phyloP scores from a whole-genome alignment of 208 protist genomes.

The Acanthamoeba lenticulata region DNA sequence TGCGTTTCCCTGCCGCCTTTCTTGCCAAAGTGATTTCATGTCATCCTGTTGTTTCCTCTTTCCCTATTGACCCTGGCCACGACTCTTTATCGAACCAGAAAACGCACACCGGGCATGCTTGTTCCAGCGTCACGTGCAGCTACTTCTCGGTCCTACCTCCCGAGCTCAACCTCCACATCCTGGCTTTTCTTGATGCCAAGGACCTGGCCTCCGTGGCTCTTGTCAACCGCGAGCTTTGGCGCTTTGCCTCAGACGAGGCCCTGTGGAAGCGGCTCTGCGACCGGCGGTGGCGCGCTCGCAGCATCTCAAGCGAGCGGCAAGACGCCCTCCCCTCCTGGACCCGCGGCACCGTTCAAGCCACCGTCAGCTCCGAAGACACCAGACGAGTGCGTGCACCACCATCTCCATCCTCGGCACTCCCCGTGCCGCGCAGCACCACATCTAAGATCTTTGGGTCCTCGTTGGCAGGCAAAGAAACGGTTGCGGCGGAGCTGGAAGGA shows the following conservation, averaged over 20 bases:
- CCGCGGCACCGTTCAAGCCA: not conserved
- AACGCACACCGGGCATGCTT: slow-evolving; percentile 20
- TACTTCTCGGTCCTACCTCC: slow-evolving; percentile 51
- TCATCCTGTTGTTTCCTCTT: not conserved
- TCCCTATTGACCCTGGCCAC: not conserved
- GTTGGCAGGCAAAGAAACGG: slow-evolving; percentile 23
- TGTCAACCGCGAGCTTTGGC: slow-evolving; percentile 16
- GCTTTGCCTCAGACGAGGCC: slow-evolving; percentile 25
- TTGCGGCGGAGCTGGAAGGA: slow-evolving; percentile 36
- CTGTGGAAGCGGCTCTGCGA: slow-evolving; percentile 49
- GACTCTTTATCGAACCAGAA: not conserved
- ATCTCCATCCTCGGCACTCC: not conserved
- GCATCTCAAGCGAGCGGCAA: not conserved
- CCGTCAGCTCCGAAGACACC: not conserved
- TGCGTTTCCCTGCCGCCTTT: not conserved
- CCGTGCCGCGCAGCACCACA: not conserved
- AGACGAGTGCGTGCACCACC: not conserved
- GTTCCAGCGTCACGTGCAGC: slow-evolving; percentile 30
- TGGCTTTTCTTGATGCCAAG: slow-evolving; percentile 34
- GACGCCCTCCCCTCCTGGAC: not conserved
- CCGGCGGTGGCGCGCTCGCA: not conserved
- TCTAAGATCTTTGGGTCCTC: not conserved
- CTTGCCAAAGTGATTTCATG: not conserved
- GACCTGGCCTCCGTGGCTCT: slow-evolving; percentile 16
- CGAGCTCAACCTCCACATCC: slow-evolving; percentile 57